Evolutionary conservation across 2,329 filamentous ascomycete species (phyloP).

Genomic region (Calcarisporium arbuscula): DNA sequence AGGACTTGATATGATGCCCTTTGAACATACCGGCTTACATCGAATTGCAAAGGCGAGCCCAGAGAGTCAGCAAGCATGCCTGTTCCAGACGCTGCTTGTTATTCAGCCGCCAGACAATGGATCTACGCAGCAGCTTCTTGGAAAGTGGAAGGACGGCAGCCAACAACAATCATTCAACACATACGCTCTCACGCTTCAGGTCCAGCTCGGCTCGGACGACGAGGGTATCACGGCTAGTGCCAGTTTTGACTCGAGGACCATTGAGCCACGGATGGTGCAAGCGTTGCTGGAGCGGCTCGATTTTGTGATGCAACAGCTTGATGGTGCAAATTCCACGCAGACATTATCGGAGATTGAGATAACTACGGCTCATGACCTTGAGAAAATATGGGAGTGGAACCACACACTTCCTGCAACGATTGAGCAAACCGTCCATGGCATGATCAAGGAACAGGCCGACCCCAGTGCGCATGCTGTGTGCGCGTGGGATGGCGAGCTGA

Average conservation of each 20-base stretch:
- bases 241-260: constrained; percentile 2
- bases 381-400: background rate
- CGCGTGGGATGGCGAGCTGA: constrained; percentile 2
- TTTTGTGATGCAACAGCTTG: background rate
- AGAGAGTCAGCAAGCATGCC: constrained; percentile 11
- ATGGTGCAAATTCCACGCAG: background rate
- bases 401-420: background rate
- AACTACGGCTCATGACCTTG: background rate
- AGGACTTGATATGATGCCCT: constrained; percentile 10
- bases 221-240: background rate
- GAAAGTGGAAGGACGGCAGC: background rate
- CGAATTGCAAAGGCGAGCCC: constrained; percentile 11
- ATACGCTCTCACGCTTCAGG: background rate
- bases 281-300: constrained; percentile 6
- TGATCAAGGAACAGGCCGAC: constrained; percentile 1
- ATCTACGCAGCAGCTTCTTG: background rate
- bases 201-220: background rate
- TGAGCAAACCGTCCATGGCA: background rate
- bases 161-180: background rate
- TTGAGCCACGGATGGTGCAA: constrained; percentile 5
- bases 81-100: constrained; percentile 21
- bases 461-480: background rate
- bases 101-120: constrained; percentile 15
- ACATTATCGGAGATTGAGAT: background rate
- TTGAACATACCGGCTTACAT: constrained; percentile 12